Base-by-base conservation (phyloP, 2,329 filamentous ascomycete genomes). In the Epichloe baconii region DNA sequence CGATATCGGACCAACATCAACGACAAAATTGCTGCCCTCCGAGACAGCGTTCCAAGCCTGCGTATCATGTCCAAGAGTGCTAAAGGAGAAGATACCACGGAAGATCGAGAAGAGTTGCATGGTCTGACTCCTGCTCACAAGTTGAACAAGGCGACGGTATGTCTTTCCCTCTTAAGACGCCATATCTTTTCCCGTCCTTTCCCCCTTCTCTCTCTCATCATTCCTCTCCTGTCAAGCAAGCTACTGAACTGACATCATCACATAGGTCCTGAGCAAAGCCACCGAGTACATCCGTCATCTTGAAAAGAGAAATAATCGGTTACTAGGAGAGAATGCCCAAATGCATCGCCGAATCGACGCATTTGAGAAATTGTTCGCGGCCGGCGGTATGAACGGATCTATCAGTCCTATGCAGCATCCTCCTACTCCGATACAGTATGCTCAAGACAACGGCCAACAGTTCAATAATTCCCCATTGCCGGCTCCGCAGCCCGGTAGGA, bases 211-310 rank as follows among this genome's bases (percentile, higher is more conserved):
- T 14, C n/a, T 17, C n/a, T 19, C 6, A 3, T 14, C 11, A n/a
- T 19, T 5, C 15, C 2, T 34, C 19, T 44, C n/a, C 0, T 17
- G 6, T 11, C 31, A 14, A 3, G 15, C 6, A 26, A 23, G 12
- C 26, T 5, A 19, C 50, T 49, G 40, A 53, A 37, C 11, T 36
- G 14, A 47, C 35, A 34, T 15, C 36, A n/a, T n/a, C 55, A 37
- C 11, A 11, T 44, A 81, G 77, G 78, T 97, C 48, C 71, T 97
- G 43, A 90, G 88, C 57, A 97, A 97, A 67, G 91, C 91, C 2
- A 96, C 91, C 5, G 91, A 97, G 65, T 97, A 97, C 60, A 97
- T 97, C 57, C 80, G 84, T 38, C 90, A 97, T 68, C 72, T 97
- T 2, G 91, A 97, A 67, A 94, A 94, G 70, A 82, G 89, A 12